phyloP scores from a whole-genome alignment of 2,329 filamentous ascomycete species.

The Alternaria brassicicola region DNA sequence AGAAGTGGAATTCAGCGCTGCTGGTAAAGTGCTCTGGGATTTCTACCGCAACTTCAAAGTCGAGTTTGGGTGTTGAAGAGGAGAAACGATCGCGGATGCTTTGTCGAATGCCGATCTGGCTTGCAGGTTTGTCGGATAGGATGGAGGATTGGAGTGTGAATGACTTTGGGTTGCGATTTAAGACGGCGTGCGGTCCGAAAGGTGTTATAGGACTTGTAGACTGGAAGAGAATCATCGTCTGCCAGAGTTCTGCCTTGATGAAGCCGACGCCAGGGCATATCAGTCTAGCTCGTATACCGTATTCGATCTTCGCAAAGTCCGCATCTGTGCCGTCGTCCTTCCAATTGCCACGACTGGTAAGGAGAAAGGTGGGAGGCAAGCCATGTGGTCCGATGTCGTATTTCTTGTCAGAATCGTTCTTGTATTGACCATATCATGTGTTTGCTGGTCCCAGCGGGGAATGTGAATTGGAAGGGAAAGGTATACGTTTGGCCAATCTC shows the following conservation, averaged over 20 bases:
- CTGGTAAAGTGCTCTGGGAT: conserved; percentile 22
- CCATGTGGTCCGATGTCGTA: conserved; percentile 26
- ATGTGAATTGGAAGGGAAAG: conserved; percentile 28
- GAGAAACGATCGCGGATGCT: conserved; percentile 29
- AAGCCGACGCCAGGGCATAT: conserved; percentile 19
- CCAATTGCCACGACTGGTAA: background rate
- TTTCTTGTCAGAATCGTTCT: conserved; percentile 15
- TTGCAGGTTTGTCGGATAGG: conserved; percentile 16
- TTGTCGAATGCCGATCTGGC: conserved; percentile 28
- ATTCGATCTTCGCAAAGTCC: conserved; percentile 25
- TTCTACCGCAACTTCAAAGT: conserved; percentile 24
- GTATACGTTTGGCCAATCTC: conserved; percentile 20
- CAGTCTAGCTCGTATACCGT: conserved; percentile 28
- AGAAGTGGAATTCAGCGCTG: conserved; percentile 29
- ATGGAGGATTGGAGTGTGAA: conserved; percentile 25
- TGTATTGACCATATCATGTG: conserved; percentile 24
- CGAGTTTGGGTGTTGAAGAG: conserved; percentile 27
- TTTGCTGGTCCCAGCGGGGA: conserved; percentile 27
- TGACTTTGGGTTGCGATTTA: conserved; percentile 11
- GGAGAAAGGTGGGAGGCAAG: conserved; percentile 32
- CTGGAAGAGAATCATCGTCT: conserved; percentile 26
- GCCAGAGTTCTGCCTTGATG: conserved; percentile 8
- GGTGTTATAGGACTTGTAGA: conserved; percentile 12
- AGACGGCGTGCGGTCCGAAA: background rate
- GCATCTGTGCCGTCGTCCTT: conserved; percentile 7